phyloP scores from a whole-genome alignment of 148 eudicot species.

The Dysphania ambrosioides region DNA sequence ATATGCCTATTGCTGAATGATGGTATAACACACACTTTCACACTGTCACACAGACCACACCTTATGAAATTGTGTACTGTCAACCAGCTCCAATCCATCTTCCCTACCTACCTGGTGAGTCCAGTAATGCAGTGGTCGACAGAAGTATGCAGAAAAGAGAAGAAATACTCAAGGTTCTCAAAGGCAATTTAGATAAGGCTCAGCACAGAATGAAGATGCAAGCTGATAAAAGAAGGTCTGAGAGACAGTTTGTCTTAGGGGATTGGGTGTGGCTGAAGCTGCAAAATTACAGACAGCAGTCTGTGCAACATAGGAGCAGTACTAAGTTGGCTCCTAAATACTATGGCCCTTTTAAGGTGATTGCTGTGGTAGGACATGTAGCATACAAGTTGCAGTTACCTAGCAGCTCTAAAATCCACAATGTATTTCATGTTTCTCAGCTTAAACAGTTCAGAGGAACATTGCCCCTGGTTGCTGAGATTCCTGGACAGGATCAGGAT shows the following conservation, averaged over 20 bases:
- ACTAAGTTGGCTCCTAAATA: neutral
- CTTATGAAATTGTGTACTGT: neutral
- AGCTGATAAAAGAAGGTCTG: neutral
- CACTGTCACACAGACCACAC: neutral
- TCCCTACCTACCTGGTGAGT: neutral
- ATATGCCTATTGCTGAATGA: neutral
- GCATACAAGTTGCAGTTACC: too few species aligned
- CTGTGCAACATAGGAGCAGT: neutral
- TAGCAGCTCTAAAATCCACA: too few species aligned
- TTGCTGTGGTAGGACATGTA: too few species aligned
- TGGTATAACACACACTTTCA: slow-evolving; percentile 2
- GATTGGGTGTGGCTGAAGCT: neutral
- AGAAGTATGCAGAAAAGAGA: neutral
- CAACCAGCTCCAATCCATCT: neutral
- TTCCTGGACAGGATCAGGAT: too few species aligned
- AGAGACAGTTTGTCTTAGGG: neutral
- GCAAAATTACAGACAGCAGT: neutral
- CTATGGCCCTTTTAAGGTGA: neutral
- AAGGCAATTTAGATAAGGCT: neutral
- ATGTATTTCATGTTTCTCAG: too few species aligned
- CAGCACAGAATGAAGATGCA: neutral
- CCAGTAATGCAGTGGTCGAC: neutral
- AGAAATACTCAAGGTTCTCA: neutral
- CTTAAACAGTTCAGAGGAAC: too few species aligned
- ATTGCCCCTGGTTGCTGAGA: too few species aligned